phyloP scores from a whole-genome alignment of 495 filamentous ascomycete species.

The Evernia prunastri region DNA sequence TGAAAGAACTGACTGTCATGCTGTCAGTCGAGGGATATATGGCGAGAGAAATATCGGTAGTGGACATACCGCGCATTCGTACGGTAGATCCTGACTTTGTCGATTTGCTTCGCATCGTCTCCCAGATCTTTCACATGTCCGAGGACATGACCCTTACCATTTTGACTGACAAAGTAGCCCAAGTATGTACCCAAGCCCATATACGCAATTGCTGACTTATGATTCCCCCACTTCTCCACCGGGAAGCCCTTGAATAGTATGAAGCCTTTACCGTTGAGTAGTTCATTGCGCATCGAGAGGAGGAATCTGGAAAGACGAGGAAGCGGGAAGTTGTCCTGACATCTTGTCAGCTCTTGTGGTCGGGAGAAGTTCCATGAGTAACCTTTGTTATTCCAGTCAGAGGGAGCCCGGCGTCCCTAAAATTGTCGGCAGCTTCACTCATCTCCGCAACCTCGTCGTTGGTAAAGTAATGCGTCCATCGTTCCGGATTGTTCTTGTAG shows the following conservation, averaged over 20 bases:
- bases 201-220: slow-evolving; percentile 78
- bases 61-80: slow-evolving; percentile 66
- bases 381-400: slow-evolving; percentile 71
- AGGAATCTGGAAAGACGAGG: slow-evolving; percentile 54
- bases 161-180: slow-evolving; percentile 81
- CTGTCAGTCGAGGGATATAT: background rate
- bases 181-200: slow-evolving; percentile 86
- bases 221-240: slow-evolving; percentile 64
- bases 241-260: slow-evolving; percentile 84
- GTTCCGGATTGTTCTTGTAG: slow-evolving; percentile 59
- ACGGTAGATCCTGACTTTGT: slow-evolving; percentile 80
- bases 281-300: slow-evolving; percentile 53
- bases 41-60: background rate
- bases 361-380: background rate
- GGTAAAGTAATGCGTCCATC: slow-evolving; percentile 70
- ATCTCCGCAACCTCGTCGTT: slow-evolving; percentile 64
- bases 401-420: slow-evolving; percentile 53
- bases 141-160: slow-evolving; percentile 78
- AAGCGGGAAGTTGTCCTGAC: slow-evolving; percentile 55
- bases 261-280: slow-evolving; percentile 82
- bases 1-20: slow-evolving; percentile 63
- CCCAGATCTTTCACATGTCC: slow-evolving; percentile 89
- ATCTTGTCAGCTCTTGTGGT: background rate
- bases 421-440: slow-evolving; percentile 57
- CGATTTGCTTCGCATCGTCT: slow-evolving; percentile 71